Base-by-base conservation (phyloP, 768 basidiomycete species). In the Chalciporus sphaerocephalus region DNA sequence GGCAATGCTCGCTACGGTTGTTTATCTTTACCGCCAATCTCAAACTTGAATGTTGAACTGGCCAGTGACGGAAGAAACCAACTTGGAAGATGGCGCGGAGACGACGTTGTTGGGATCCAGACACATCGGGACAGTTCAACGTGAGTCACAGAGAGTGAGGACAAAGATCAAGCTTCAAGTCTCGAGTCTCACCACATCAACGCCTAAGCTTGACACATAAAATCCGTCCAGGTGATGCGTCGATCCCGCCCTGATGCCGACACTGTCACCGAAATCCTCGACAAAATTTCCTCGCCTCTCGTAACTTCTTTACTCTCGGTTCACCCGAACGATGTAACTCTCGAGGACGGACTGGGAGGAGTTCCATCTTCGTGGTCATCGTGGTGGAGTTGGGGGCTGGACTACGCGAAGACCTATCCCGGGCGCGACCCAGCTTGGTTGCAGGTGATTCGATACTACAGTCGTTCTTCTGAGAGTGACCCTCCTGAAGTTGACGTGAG, bases 241-340 rank as follows among this genome's bases (percentile, higher is more conserved):
- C 18, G 36, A 18, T 32, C 30, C n/a, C 15, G 30, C 30, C 4
- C 24, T 27, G 21, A 46, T 41, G 44, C 32, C 37, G 33, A 38
- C 42, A 54, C 50, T 5, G 10, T 39, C 38, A 15, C 32, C 44
- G 30, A 32, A n/a, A 60, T 64, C 30, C 51, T 45, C 35, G 38
- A 55, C 17, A 24, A 22, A 21, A 32, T 64, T 13, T 51, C 61
- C 0, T 56, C 62, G 9, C 60, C 63, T 0, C 18, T 51, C 33
- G 34, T 58, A 11, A 55, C 64, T 5, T 56, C 69, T 2, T 50
- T 80, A 17, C 65, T 80, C n/a, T 54, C 53, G 28, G 62, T 61
- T 15, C 78, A 80, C 50, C 78, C 78, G 21, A 80, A 80, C 55
- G 72, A 76, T 46, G 52, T 69, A 28, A 59, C 60, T 2, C 51